Conservation (phyloP, 208 protist species). For the Wallacemonas collosoma region DNA sequence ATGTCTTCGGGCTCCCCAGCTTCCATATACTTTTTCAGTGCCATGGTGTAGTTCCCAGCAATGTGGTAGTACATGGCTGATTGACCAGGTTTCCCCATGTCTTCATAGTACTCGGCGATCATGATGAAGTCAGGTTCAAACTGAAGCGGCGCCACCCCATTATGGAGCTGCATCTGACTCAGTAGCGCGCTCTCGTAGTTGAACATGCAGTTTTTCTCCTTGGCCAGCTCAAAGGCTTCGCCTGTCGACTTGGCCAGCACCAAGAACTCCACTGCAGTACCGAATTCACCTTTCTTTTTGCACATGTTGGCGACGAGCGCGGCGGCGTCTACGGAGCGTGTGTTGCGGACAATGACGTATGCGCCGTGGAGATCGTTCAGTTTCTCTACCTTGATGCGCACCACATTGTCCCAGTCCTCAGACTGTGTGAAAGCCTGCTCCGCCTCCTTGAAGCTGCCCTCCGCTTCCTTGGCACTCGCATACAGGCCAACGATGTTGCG, state of each 20-base stretch:
- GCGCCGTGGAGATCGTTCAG: constrained; percentile 93
- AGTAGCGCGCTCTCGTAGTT: constrained; percentile 84
- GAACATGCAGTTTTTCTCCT: constrained; percentile 84
- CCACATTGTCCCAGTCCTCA: constrained; percentile 96
- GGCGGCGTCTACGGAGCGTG: constrained; percentile 91
- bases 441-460: constrained; percentile 92
- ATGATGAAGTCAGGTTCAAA: constrained; percentile 77
- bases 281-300: constrained; percentile 81
- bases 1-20: constrained; percentile 85
- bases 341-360: constrained; percentile 95
- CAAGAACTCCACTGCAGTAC: constrained; percentile 96
- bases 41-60: constrained; percentile 85
- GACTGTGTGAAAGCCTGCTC: constrained; percentile 92
- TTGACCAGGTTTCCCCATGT: constrained; percentile 68
- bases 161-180: constrained; percentile 76
- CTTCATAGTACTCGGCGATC: constrained; percentile 95
- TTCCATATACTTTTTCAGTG: constrained; percentile 92
- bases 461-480: constrained; percentile 85
- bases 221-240: constrained; percentile 95
- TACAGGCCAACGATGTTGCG: constrained; percentile 95
- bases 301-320: constrained; percentile 93
- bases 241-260: constrained; percentile 91
- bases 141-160: constrained; percentile 77
- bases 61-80: constrained; percentile 94
- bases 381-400: constrained; percentile 94